Evolutionary conservation across 1,284 basidiomycete species (phyloP).

Genomic region (Lignosus rhinocerotis): DNA sequence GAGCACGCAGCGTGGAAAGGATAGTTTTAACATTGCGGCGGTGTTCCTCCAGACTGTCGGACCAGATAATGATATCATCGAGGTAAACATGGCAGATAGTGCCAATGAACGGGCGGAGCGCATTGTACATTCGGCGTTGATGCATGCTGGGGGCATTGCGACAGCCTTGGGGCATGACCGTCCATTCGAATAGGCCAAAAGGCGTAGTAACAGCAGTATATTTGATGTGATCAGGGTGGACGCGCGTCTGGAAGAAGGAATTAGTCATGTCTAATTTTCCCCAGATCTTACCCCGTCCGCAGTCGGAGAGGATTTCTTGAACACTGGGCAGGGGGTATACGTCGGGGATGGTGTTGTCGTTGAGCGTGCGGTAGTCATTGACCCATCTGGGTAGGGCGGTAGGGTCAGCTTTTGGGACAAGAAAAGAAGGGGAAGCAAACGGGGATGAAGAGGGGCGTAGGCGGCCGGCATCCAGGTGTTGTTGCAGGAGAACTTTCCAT

Average conservation of each 20-base stretch:
- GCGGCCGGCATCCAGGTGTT: slow-evolving; percentile 21
- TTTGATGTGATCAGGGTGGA: slow-evolving; percentile 38
- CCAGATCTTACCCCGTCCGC: slow-evolving; percentile 36
- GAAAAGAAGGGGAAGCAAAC: slow-evolving; percentile 40
- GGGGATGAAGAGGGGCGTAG: too few species aligned
- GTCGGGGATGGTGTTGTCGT: slow-evolving; percentile 38
- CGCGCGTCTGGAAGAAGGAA: slow-evolving; percentile 41
- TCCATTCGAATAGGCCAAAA: slow-evolving; percentile 42
- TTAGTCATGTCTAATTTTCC: slow-evolving; percentile 44
- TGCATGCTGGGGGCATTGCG: slow-evolving; percentile 35
- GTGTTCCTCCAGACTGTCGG: slow-evolving; percentile 1
- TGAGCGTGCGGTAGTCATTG: slow-evolving; percentile 40
- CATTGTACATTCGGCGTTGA: slow-evolving; percentile 25
- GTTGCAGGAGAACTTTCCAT: slow-evolving; percentile 16
- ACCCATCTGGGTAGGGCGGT: slow-evolving; percentile 39
- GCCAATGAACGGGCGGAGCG: slow-evolving; percentile 23
- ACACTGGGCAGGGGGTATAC: slow-evolving; percentile 38
- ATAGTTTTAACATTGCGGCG: neutral
- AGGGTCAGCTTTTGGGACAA: slow-evolving; percentile 41
- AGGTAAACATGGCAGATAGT: slow-evolving; percentile 1
- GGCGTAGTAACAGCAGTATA: slow-evolving; percentile 41
- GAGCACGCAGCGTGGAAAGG: slow-evolving; percentile 18
- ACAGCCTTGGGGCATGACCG: slow-evolving; percentile 43
- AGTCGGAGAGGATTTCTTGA: slow-evolving; percentile 37
- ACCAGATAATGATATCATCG: slow-evolving; percentile 8